Evolutionary conservation across 345 rosid genomes (phyloP).

Genomic region (Aegle marmelos): DNA sequence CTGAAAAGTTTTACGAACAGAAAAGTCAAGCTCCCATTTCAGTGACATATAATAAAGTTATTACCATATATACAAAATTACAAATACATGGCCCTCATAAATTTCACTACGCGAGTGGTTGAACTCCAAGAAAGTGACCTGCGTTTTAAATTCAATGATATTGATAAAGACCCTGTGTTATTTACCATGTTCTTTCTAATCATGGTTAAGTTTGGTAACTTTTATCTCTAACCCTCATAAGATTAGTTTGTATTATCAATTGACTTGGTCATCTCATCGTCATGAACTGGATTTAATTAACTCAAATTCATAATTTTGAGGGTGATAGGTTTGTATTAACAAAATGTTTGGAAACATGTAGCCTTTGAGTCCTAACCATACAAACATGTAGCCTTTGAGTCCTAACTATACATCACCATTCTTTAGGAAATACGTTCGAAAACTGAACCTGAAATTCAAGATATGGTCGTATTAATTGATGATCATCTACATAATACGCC

Average conservation of each 20-base stretch:
- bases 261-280: background rate
- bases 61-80: background rate
- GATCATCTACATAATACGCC: background rate
- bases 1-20: constrained; percentile 39
- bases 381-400: background rate
- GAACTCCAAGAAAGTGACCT: background rate
- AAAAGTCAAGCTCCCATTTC: constrained; percentile 32
- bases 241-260: background rate
- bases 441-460: background rate
- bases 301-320: background rate
- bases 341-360: background rate
- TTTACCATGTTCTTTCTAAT: background rate
- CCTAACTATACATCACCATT: background rate
- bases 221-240: no score
- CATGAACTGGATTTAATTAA: background rate
- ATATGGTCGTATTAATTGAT: background rate
- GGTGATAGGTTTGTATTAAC: background rate
- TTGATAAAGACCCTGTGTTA: background rate
- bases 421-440: background rate
- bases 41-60: constrained; percentile 15
- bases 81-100: constrained; percentile 17
- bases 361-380: background rate
- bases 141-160: background rate
- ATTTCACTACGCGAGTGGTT: background rate
- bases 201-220: background rate